A percentile compares a stretch with the other conserved stretches of the same genome.
Conservation (phyloP, 1,284 basidiomycete genomes). For the Malassezia caprae region DNA sequence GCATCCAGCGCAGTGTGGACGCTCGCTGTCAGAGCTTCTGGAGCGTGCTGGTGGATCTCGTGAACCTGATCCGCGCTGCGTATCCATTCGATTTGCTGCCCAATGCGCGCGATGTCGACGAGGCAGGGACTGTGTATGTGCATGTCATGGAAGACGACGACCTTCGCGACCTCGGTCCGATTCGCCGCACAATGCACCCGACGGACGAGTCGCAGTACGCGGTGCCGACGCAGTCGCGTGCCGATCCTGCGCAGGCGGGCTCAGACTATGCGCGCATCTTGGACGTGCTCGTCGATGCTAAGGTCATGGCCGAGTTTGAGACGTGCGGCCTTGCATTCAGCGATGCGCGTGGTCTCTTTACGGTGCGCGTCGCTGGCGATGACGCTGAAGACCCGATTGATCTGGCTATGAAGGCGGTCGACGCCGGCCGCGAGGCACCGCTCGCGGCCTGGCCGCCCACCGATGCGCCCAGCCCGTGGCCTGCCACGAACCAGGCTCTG, state of each 20-base stretch:
- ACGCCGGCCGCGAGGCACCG: constrained; percentile 10
- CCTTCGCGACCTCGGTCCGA: constrained; percentile 73
- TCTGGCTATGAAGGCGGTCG: constrained; percentile 36
- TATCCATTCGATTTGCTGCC: constrained; percentile 67
- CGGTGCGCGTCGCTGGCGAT: constrained; percentile 7
- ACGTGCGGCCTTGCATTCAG: constrained; percentile 34
- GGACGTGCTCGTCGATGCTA: constrained; percentile 71
- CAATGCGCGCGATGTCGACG: constrained; percentile 41
- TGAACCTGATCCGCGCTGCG: constrained; percentile 56
- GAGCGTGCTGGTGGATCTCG: constrained; percentile 60
- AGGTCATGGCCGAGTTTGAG: constrained; percentile 56
- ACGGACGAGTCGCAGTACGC: constrained; percentile 19
- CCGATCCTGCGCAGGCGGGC: constrained; percentile 91
- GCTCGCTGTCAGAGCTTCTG: constrained; percentile 55
- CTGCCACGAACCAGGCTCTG: not conserved
- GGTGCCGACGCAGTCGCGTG: constrained; percentile 56
- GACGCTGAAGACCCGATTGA: constrained; percentile 32
- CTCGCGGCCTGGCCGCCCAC: not conserved
- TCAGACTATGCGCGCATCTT: constrained; percentile 59
- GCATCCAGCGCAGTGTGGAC: not conserved
- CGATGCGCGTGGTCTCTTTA: constrained; percentile 29
- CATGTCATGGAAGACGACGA: constrained; percentile 87
- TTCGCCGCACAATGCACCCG: constrained; percentile 54
- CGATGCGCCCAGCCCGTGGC: not conserved
- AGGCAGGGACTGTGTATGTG: constrained; percentile 41